Evolutionary conservation across 805 yeast species (phyloP).

Genomic region (Yueomyces sinensis): DNA sequence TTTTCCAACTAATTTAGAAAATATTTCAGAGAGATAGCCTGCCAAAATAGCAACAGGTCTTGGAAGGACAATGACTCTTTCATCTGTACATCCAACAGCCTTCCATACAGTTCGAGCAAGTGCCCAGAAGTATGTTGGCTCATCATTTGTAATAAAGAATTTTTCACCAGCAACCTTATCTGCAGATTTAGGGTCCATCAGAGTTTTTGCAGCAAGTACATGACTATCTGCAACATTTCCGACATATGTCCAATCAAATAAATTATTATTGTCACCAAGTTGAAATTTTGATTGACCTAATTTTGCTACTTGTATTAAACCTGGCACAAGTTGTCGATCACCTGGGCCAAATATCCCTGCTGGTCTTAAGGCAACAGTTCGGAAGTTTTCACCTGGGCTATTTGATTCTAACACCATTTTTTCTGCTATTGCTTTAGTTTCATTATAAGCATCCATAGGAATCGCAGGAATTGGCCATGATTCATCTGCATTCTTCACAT

Average conservation of each 20-base stretch:
- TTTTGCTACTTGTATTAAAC: slow-evolving; percentile 68
- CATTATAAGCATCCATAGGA: slow-evolving; percentile 95
- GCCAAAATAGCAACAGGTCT: slow-evolving; percentile 67
- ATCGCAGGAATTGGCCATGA: slow-evolving; percentile 81
- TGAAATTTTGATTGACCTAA: slow-evolving; percentile 86
- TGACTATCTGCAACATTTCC: slow-evolving; percentile 98
- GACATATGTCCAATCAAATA: slow-evolving; percentile 96
- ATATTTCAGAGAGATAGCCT: slow-evolving; percentile 70
- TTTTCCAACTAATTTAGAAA: slow-evolving; percentile 57
- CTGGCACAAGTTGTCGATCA: slow-evolving; percentile 92
- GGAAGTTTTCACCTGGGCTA: slow-evolving; percentile 37
- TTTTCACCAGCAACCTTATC: slow-evolving; percentile 63
- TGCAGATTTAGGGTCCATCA: slow-evolving; percentile 35
- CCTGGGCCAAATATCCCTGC: slow-evolving; percentile 99
- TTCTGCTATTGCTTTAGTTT: slow-evolving; percentile 89
- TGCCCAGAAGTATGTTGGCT: slow-evolving; percentile 95
- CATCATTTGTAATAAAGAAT: slow-evolving; percentile 84
- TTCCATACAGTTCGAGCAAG: slow-evolving; percentile 95
- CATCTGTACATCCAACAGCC: slow-evolving; percentile 78
- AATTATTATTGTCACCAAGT: slow-evolving; percentile 83
- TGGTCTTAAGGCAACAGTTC: slow-evolving; percentile 83
- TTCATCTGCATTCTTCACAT: slow-evolving; percentile 85
- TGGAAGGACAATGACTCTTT: slow-evolving; percentile 50
- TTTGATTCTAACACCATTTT: slow-evolving; percentile 65
- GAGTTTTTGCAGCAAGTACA: slow-evolving; percentile 74